Percentiles rank a stretch among this genome's conserved stretches.
Evolutionary conservation across 352 stramenopile species (phyloP).

Genomic region (Phytophthora multivora): DNA sequence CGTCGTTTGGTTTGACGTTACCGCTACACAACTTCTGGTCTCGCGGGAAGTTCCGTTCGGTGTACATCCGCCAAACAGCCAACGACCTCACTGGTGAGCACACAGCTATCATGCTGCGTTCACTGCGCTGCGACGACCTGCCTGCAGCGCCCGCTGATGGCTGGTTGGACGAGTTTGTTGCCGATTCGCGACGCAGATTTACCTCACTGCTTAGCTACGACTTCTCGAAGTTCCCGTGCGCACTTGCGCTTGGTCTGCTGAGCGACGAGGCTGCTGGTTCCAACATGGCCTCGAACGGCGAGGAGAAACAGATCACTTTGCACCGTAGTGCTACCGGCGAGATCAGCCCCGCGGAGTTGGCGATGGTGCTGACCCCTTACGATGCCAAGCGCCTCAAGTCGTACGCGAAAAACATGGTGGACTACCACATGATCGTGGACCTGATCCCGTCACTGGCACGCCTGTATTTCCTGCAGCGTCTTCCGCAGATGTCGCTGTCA

Average conservation of each 20-base stretch:
- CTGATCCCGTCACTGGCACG: slow-evolving; percentile 93
- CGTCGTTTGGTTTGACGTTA: slow-evolving; percentile 97
- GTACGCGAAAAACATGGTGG: slow-evolving; percentile 98
- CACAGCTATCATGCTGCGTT: slow-evolving; percentile 93
- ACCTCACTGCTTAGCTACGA: slow-evolving; percentile 93
- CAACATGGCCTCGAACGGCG: slow-evolving; percentile 11
- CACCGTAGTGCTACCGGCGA: slow-evolving; percentile 75
- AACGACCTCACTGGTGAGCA: slow-evolving; percentile 99
- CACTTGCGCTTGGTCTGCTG: slow-evolving; percentile 92
- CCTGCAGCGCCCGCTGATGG: slow-evolving; percentile 76
- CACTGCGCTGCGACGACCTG: slow-evolving; percentile 78
- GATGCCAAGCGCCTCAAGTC: slow-evolving; percentile 98
- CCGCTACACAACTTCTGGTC: slow-evolving; percentile 98
- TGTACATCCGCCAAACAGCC: slow-evolving; percentile 99
- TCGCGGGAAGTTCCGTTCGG: slow-evolving; percentile 91
- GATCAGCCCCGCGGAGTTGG: slow-evolving; percentile 87
- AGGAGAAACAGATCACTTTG: slow-evolving; percentile 36
- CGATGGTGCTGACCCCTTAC: slow-evolving; percentile 95
- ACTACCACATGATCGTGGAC: slow-evolving; percentile 99
- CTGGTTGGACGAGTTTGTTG: slow-evolving; percentile 95
- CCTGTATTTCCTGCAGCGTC: slow-evolving; percentile 96
- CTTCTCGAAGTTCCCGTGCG: slow-evolving; percentile 92
- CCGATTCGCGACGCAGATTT: slow-evolving; percentile 94
- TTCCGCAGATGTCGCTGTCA: slow-evolving; percentile 94
- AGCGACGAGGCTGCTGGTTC: slow-evolving; percentile 56